These are phyloP conservation scores for Suillus luteus DNA, from an alignment of 768 basidiomycete species.

Conservation along the genomic window DNA sequence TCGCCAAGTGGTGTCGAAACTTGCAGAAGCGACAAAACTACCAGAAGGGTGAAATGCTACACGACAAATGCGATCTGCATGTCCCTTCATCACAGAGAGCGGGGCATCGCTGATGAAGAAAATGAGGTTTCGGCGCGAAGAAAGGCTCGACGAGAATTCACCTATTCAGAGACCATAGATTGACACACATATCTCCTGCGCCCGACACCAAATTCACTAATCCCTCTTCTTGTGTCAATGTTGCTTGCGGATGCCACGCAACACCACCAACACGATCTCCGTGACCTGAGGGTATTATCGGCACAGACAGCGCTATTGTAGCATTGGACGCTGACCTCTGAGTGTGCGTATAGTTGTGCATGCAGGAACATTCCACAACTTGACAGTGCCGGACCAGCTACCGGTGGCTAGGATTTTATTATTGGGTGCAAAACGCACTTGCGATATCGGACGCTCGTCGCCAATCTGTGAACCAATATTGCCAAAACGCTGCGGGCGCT, in stretches of 20 bases:
- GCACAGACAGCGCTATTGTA: constrained; percentile 6
- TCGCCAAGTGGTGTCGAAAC: constrained; percentile 97
- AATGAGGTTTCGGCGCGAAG: constrained; percentile 5
- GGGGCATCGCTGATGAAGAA: constrained; percentile 68
- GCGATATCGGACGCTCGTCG: constrained; percentile 91
- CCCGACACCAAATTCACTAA: constrained; percentile 87
- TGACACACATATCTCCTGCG: constrained; percentile 82
- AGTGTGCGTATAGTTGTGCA: constrained; percentile 79
- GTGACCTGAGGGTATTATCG: constrained; percentile 57
- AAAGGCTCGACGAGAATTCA: constrained; percentile 32
- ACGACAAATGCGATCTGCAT: constrained; percentile 87
- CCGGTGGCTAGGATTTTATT: constrained; percentile 86
- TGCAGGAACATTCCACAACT: constrained; percentile 93
- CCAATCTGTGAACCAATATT: constrained; percentile 98
- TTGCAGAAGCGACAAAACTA: constrained; percentile 89
- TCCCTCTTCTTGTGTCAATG: constrained; percentile 62
- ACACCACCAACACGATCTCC: constrained; percentile 91
- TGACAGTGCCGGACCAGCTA: constrained; percentile 95
- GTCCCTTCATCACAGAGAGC: constrained; percentile 84
- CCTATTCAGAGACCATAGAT: constrained; percentile 90
- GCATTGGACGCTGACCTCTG: constrained; percentile 52
- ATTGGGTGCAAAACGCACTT: constrained; percentile 94
- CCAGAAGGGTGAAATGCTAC: constrained; percentile 98
- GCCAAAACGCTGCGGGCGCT: constrained; percentile 66
- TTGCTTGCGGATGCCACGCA: constrained; percentile 97